Percentiles rank a stretch among this genome's conserved stretches.
phyloP scores from a whole-genome alignment of 148 eudicot genomes.

The Cornus suecica region DNA sequence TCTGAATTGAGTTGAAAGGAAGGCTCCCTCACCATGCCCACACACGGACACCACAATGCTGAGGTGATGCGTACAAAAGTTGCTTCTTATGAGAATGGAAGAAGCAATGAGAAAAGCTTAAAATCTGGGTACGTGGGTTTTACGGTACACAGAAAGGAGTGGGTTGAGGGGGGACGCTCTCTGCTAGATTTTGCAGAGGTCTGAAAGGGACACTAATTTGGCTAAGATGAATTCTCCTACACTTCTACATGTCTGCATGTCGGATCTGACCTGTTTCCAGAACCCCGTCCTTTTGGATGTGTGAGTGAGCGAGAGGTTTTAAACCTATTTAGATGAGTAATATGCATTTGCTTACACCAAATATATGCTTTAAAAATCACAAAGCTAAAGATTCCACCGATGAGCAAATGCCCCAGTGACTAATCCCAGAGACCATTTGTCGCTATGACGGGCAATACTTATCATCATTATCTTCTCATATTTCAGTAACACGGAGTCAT shows the following conservation, averaged over 20 bases:
- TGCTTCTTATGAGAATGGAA: background rate
- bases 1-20: background rate
- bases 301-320: background rate
- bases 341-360: background rate
- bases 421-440: background rate
- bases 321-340: background rate
- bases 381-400: background rate
- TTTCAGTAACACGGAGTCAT: background rate
- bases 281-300: background rate
- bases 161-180: background rate
- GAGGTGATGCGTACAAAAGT: background rate
- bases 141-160: background rate
- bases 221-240: background rate
- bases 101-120: background rate
- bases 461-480: background rate
- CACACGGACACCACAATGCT: background rate
- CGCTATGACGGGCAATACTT: background rate
- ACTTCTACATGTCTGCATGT: background rate
- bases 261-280: background rate
- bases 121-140: background rate
- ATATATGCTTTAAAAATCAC: background rate
- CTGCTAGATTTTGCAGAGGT: background rate
- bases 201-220: background rate
- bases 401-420: background rate
- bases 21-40: background rate